Evolutionary conservation across 106 monocot genomes (phyloP).

Genomic region (Dactylorhiza incarnata): DNA sequence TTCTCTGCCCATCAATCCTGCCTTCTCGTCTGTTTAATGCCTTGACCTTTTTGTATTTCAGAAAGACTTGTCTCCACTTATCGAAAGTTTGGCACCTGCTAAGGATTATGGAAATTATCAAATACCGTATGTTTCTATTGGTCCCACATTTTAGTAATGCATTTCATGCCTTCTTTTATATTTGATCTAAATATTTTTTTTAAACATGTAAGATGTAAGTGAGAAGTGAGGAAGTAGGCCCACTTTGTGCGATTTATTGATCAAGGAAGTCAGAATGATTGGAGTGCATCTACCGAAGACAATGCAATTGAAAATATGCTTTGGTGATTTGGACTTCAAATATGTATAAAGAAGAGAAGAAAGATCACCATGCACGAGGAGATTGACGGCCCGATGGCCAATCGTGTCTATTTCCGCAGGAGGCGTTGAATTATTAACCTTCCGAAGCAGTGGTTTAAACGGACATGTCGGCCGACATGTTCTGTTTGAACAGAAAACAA

Average conservation of each 20-base stretch:
- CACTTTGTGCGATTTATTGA: background rate
- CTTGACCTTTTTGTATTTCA: constrained; percentile 21
- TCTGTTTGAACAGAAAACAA: no score
- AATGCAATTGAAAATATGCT: no score
- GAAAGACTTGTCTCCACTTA: constrained; percentile 92
- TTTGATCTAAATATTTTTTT: background rate
- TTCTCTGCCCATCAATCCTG: background rate
- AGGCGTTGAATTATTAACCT: no score
- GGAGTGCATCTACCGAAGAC: no score
- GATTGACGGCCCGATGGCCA: no score
- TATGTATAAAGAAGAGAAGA: no score
- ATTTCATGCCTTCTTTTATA: background rate
- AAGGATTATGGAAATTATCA: constrained; percentile 37
- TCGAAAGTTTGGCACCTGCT: constrained; percentile 58
- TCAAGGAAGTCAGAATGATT: background rate
- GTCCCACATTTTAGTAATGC: background rate
- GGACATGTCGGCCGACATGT: no score
- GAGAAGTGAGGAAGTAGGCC: background rate
- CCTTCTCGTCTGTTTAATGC: constrained; percentile 4
- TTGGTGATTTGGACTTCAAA: no score
- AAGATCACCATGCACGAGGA: no score
- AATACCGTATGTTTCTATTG: constrained; percentile 67
- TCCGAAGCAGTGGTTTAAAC: no score
- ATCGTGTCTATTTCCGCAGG: no score
- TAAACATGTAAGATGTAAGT: background rate